Base-by-base conservation (phyloP, 192 early-diverging fungal genomes). In the Paraglomus occultum region DNA sequence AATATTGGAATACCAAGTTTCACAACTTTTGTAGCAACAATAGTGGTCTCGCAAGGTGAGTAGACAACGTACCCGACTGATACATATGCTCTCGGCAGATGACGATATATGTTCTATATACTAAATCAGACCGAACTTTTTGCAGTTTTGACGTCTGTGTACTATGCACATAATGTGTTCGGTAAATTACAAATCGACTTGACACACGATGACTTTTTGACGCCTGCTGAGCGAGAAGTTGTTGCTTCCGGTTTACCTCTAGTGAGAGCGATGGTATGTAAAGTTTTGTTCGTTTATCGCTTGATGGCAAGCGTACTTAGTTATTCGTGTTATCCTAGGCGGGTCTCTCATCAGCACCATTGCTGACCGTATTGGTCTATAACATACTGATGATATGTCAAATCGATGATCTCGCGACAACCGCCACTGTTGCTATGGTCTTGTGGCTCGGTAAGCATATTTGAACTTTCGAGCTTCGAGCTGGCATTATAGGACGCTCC, bases 131-230 rank as follows among this genome's bases (percentile, higher is more conserved):
- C 31, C 31, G 3, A 31, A 31, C 31, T 31, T 31, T 3, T 31
- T 31, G 31, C 31, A 64, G 62, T 49, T 7, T 47, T 64, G 22
- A 64, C 62, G 8, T 15, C 62, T 7, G 22, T 44, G 20, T 64
- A 64, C 38, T 64, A 64, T 48, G 62, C 62, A 31, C 49, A 64
- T 20, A 64, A 64, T 47, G 10, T 64, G 8, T 64, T 45, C 49
- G 62, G 62, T 48, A 64, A 15, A 64, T 31, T 20, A 31, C 62
- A 64, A 64, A 64, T 64, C 45, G 7, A 64, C 12, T 22, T 64
- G 22, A 18, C 45, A 48, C 46, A 23, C 15, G 23, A 39, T 1
- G 15, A n/a, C 6, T 20, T 17, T 14, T 49, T 49, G 14, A 48
- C 62, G 4, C 62, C 62, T 4, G 62, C 8, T 6, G 14, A 23